Percentiles rank a stretch among this genome's conserved stretches.
These are phyloP conservation scores for Alternaria tenuissima DNA, from an alignment of 2,329 filamentous ascomycete genomes.

Conservation along the genomic window DNA sequence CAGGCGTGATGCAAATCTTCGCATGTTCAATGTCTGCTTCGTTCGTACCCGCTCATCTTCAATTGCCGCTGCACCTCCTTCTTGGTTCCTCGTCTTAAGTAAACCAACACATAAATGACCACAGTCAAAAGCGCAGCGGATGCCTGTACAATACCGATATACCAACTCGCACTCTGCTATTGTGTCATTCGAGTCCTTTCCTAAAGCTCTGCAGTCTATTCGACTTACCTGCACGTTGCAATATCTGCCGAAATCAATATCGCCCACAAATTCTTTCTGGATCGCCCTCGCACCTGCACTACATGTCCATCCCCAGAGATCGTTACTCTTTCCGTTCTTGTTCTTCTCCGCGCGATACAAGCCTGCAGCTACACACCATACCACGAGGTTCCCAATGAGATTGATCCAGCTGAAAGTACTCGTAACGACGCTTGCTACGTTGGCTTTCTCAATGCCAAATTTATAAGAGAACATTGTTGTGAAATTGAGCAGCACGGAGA, in stretches of 20 bases:
- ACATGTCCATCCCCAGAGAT: slow-evolving; percentile 56
- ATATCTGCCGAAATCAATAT: slow-evolving; percentile 48
- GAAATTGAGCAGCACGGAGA: slow-evolving; percentile 47
- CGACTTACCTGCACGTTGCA: slow-evolving; percentile 48
- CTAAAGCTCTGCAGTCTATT: background rate
- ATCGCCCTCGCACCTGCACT: slow-evolving; percentile 44
- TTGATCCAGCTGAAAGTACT: slow-evolving; percentile 41
- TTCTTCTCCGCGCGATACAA: slow-evolving; percentile 51
- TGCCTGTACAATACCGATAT: slow-evolving; percentile 47
- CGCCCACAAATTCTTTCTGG: slow-evolving; percentile 47
- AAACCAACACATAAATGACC: slow-evolving; percentile 40
- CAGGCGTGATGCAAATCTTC: background rate
- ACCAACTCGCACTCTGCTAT: slow-evolving; percentile 44
- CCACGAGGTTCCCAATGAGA: slow-evolving; percentile 44
- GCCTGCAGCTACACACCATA: slow-evolving; percentile 47
- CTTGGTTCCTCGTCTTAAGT: slow-evolving; percentile 41
- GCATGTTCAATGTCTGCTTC: background rate
- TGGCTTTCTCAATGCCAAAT: slow-evolving; percentile 44
- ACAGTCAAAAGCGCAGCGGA: slow-evolving; percentile 40
- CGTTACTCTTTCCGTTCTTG: slow-evolving; percentile 44
- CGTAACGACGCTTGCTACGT: slow-evolving; percentile 38
- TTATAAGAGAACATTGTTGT: slow-evolving; percentile 47
- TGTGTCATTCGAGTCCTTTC: slow-evolving; percentile 9
- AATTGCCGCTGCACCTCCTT: slow-evolving; percentile 23
- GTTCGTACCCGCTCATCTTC: background rate